These are phyloP conservation scores for Penicillium digitatum DNA, from an alignment of 2,329 filamentous ascomycete genomes.

Conservation along the genomic window DNA sequence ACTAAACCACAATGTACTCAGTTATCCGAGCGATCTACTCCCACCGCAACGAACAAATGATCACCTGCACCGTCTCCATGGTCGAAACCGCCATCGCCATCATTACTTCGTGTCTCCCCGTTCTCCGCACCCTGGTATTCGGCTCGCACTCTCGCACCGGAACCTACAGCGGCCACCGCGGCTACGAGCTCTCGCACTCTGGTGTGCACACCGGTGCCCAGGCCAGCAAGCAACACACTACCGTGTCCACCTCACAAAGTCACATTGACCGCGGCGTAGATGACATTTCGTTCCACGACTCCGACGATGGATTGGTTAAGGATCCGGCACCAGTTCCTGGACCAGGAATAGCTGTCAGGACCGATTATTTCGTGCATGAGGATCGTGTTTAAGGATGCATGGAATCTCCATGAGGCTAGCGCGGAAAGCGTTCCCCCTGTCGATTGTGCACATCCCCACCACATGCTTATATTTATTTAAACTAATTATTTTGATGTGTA, in stretches of 20 bases:
- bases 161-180: slow-evolving; percentile 17
- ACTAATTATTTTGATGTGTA: not conserved
- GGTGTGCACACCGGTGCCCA: slow-evolving; percentile 1
- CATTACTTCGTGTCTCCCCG: slow-evolving; percentile 18
- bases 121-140: slow-evolving; percentile 25
- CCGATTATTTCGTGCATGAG: slow-evolving; percentile 13
- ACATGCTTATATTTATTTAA: not conserved
- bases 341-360: slow-evolving; percentile 18
- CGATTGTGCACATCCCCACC: not conserved
- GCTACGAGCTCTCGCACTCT: slow-evolving; percentile 19
- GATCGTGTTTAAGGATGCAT: not conserved
- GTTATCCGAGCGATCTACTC: slow-evolving; percentile 24
- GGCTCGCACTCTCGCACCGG: slow-evolving; percentile 20
- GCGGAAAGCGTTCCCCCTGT: not conserved
- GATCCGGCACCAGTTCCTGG: not conserved
- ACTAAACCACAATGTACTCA: not conserved
- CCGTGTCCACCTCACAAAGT: slow-evolving; percentile 12
- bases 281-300: slow-evolving; percentile 18
- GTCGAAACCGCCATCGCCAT: slow-evolving; percentile 22
- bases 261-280: not conserved
- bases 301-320: slow-evolving; percentile 19
- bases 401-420: not conserved
- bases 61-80: slow-evolving; percentile 26
- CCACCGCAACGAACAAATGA: slow-evolving; percentile 20
- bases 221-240: slow-evolving; percentile 4